Percentiles rank a stretch among this genome's conserved stretches.
phyloP scores from a whole-genome alignment of 352 stramenopile species.

The Peronospora farinosa region DNA sequence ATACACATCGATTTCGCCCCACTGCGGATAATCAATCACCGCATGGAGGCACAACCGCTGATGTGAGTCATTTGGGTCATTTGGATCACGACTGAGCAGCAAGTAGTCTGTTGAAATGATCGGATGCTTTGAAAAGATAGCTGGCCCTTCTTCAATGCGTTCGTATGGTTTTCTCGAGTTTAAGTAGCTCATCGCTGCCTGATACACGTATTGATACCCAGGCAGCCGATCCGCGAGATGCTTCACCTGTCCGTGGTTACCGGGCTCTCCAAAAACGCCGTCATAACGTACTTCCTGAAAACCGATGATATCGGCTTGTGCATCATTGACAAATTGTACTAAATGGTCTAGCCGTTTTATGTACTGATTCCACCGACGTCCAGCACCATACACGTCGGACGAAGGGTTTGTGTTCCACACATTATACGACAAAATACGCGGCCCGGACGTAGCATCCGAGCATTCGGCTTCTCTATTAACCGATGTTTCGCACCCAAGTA shows the following conservation, averaged over 20 bases:
- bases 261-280: conserved; percentile 51
- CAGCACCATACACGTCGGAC: conserved; percentile 48
- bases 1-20: conserved; percentile 76
- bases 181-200: conserved; percentile 82
- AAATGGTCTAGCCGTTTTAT: conserved; percentile 70
- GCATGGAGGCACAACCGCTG: conserved; percentile 81
- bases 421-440: conserved; percentile 83
- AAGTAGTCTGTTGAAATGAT: conserved; percentile 80
- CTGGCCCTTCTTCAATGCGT: conserved; percentile 77
- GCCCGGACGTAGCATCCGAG: conserved; percentile 10
- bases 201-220: conserved; percentile 81
- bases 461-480: conserved; percentile 17
- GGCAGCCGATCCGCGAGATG: conserved; percentile 58
- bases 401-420: conserved; percentile 88
- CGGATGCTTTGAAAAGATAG: conserved; percentile 73
- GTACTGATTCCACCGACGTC: conserved; percentile 67
- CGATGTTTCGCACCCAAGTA: conserved; percentile 13
- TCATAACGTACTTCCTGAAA: conserved; percentile 87
- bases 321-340: conserved; percentile 39
- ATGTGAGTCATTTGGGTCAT: conserved; percentile 80
- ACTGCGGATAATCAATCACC: conserved; percentile 56
- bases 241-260: conserved; percentile 69
- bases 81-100: conserved; percentile 68
- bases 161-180: conserved; percentile 54
- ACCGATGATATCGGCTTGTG: conserved; percentile 62